Percentiles rank a stretch among this genome's conserved stretches.
Evolutionary conservation across 768 basidiomycete genomes (phyloP).

Genomic region (Lactarius deliciosus): DNA sequence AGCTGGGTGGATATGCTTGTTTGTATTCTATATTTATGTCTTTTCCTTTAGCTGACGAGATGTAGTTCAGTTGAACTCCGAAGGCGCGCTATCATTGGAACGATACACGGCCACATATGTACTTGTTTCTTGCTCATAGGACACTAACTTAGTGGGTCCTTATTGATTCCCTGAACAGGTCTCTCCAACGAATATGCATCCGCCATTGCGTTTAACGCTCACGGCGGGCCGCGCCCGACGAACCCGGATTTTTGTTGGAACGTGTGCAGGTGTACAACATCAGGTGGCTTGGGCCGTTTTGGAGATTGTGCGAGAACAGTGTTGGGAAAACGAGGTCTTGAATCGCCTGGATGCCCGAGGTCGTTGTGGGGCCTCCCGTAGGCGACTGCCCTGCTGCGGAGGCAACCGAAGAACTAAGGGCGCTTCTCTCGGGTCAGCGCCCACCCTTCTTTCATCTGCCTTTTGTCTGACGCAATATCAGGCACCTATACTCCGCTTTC

Average conservation of each 20-base stretch:
- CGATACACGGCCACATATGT: slow-evolving; percentile 71
- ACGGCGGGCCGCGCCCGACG: slow-evolving; percentile 66
- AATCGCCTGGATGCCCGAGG: slow-evolving; percentile 64
- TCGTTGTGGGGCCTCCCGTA: slow-evolving; percentile 33
- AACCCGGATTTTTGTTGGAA: slow-evolving; percentile 74
- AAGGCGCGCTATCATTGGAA: slow-evolving; percentile 49
- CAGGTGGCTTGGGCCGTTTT: slow-evolving; percentile 74
- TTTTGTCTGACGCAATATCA: too few species aligned
- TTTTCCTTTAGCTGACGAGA: slow-evolving; percentile 3
- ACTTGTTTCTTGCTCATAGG: slow-evolving; percentile 33
- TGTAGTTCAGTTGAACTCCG: slow-evolving; percentile 52
- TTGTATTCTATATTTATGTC: background rate
- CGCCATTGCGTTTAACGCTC: slow-evolving; percentile 66
- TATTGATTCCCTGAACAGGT: slow-evolving; percentile 41
- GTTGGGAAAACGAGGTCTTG: slow-evolving; percentile 81
- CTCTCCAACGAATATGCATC: slow-evolving; percentile 66
- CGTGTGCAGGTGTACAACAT: slow-evolving; percentile 68
- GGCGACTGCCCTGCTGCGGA: slow-evolving; percentile 36
- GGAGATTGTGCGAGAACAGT: slow-evolving; percentile 82
- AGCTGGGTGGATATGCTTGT: slow-evolving; percentile 72
- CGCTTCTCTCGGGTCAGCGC: slow-evolving; percentile 58
- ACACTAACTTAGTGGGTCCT: too few species aligned
- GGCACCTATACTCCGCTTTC: too few species aligned
- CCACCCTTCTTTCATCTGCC: slow-evolving; percentile 10
- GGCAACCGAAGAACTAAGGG: slow-evolving; percentile 55